Conservation (phyloP, 78 protist species). For the Acrasis kona region DNA sequence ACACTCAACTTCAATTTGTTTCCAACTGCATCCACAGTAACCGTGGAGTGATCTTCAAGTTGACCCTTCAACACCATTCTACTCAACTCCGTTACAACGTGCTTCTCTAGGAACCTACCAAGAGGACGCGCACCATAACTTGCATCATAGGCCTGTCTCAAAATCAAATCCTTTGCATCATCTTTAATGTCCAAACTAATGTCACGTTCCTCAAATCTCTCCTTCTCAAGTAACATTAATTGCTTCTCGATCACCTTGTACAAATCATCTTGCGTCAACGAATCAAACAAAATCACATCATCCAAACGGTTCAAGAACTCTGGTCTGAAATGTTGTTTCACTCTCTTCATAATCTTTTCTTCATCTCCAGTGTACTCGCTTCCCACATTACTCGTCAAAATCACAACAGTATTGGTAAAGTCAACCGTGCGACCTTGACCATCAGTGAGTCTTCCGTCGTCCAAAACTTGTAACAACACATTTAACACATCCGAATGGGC, state of each 20-base stretch:
- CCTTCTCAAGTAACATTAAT: constrained; percentile 22
- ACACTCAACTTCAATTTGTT: no score
- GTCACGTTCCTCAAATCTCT: constrained; percentile 56
- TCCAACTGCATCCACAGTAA: no score
- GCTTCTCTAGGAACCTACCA: constrained; percentile 74
- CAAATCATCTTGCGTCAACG: constrained; percentile 40
- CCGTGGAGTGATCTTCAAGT: not conserved
- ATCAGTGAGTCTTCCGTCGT: constrained; percentile 96
- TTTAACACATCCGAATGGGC: constrained; percentile 84
- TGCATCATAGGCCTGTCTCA: constrained; percentile 61
- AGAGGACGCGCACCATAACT: constrained; percentile 93
- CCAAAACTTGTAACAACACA: constrained; percentile 92
- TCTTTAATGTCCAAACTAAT: constrained; percentile 29
- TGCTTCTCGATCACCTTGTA: constrained; percentile 36
- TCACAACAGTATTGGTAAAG: constrained; percentile 75
- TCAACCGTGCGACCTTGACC: constrained; percentile 88
- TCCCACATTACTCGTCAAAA: constrained; percentile 89
- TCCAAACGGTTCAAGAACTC: constrained; percentile 97
- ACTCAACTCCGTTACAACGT: constrained; percentile 67
- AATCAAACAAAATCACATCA: constrained; percentile 78
- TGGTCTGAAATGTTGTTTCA: constrained; percentile 74
- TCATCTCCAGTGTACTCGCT: constrained; percentile 37
- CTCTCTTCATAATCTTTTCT: constrained; percentile 57
- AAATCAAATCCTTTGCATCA: constrained; percentile 36
- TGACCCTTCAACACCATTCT: constrained; percentile 21